These are phyloP conservation scores for Scopulariopsis brevicaulis DNA, from an alignment of 2,329 filamentous ascomycete genomes.

Conservation along the genomic window DNA sequence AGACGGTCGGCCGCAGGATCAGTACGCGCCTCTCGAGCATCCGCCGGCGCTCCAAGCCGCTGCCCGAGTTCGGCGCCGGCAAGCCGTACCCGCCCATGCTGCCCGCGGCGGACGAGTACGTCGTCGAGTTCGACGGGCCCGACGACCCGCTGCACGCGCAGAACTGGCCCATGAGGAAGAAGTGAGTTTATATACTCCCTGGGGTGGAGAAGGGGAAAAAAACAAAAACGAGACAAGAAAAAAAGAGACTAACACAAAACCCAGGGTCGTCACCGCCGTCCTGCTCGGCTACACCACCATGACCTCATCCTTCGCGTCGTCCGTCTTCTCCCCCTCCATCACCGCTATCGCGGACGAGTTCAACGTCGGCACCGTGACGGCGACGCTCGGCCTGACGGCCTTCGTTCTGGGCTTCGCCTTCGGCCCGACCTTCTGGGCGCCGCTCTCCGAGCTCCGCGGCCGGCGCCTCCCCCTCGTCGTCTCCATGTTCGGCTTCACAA, in stretches of 20 bases:
- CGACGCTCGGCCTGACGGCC: conserved; percentile 53
- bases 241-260: conserved; percentile 12
- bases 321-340: conserved; percentile 62
- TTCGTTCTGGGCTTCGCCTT: conserved; percentile 65
- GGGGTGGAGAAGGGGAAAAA: too few species aligned
- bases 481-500: conserved; percentile 56
- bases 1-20: conserved; percentile 51
- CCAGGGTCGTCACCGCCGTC: conserved; percentile 47
- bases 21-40: conserved; percentile 16
- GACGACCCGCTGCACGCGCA: conserved; percentile 77
- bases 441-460: conserved; percentile 61
- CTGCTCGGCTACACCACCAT: conserved; percentile 67
- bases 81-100: conserved; percentile 62
- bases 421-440: conserved; percentile 62
- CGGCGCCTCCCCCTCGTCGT: conserved; percentile 50
- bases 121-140: conserved; percentile 75
- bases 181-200: conserved; percentile 38
- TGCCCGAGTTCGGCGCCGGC: conserved; percentile 62
- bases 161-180: conserved; percentile 75
- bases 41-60: conserved; percentile 40
- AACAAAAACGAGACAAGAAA: too few species aligned
- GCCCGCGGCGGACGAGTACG: conserved; percentile 63
- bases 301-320: conserved; percentile 60
- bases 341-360: conserved; percentile 43
- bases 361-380: conserved; percentile 48